Evolutionary conservation across 768 basidiomycete genomes (phyloP).

Genomic region (Psilocybe cyanescens): DNA sequence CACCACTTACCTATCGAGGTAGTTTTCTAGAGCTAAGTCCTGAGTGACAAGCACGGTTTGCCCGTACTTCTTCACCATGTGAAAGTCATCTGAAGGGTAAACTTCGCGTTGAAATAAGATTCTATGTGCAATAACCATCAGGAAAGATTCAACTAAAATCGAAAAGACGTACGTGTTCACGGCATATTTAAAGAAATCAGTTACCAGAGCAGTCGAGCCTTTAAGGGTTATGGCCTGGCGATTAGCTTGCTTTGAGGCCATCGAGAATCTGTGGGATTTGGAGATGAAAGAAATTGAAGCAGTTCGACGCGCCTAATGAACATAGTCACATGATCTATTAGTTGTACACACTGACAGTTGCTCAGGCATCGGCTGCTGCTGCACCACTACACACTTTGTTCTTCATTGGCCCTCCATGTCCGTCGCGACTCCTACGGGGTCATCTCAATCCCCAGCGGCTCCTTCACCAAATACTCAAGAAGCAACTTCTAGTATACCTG

Average conservation of each 20-base stretch:
- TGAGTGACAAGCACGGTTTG: conserved; percentile 94
- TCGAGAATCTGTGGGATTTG: conserved; percentile 21
- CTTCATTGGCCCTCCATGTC: conserved; percentile 38
- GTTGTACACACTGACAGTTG: not conserved
- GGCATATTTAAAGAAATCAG: conserved; percentile 99
- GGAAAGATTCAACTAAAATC: conserved; percentile 10
- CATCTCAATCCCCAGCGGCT: conserved; percentile 50
- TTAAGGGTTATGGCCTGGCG: conserved; percentile 92
- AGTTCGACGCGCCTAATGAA: conserved; percentile 20
- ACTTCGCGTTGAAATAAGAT: conserved; percentile 97
- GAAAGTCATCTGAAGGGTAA: conserved; percentile 97
- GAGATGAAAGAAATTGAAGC: conserved; percentile 12
- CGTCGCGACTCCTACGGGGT: conserved; percentile 52
- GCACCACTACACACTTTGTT: not conserved
- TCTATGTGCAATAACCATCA: conserved; percentile 40
- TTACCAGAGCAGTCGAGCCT: conserved; percentile 91
- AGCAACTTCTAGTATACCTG: conserved; percentile 34
- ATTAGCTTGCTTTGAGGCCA: conserved; percentile 53
- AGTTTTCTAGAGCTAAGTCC: conserved; percentile 91
- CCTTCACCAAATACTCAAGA: conserved; percentile 52
- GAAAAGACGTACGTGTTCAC: conserved; percentile 81
- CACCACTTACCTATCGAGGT: conserved; percentile 81
- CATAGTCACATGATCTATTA: conserved; percentile 33
- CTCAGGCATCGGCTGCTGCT: not conserved
- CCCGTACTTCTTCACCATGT: conserved; percentile 99